Conservation (phyloP, 306 rosid species). For the Acacia melanoxylon region DNA sequence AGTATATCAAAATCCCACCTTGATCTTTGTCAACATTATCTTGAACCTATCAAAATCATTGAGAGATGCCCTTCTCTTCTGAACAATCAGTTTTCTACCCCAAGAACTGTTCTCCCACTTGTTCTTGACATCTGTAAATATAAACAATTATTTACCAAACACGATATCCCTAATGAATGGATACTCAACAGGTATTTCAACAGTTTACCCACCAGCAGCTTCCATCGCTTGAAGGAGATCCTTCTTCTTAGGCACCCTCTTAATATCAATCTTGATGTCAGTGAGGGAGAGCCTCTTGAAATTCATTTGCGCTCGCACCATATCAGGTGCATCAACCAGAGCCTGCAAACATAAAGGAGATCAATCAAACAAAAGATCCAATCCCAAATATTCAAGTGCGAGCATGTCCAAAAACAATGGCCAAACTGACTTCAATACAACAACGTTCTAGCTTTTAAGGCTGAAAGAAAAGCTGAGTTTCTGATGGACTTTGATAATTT, state of each 20-base stretch:
- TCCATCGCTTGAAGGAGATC: slow-evolving; percentile 89
- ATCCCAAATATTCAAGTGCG: background rate
- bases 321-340: slow-evolving; percentile 90
- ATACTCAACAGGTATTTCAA: background rate
- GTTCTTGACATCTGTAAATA: slow-evolving; percentile 75
- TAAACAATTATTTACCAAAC: background rate
- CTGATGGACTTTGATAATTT: background rate
- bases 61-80: slow-evolving; percentile 75
- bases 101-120: slow-evolving; percentile 98
- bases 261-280: slow-evolving; percentile 85
- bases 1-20: slow-evolving; percentile 46
- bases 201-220: slow-evolving; percentile 58
- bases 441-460: background rate
- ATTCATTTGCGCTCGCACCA: slow-evolving; percentile 76
- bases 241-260: slow-evolving; percentile 91
- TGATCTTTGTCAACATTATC: slow-evolving; percentile 91
- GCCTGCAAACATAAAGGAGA: slow-evolving; percentile 47
- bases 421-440: background rate
- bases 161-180: background rate
- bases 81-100: slow-evolving; percentile 92
- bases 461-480: background rate
- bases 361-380: background rate
- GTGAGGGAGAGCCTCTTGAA: slow-evolving; percentile 94
- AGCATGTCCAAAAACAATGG: background rate
- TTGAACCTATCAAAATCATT: slow-evolving; percentile 92